Evolutionary conservation across 2,329 filamentous ascomycete genomes (phyloP), one percentile per base, ranked within the genome.

Genomic region (Fusarium keratoplasticum): DNA sequence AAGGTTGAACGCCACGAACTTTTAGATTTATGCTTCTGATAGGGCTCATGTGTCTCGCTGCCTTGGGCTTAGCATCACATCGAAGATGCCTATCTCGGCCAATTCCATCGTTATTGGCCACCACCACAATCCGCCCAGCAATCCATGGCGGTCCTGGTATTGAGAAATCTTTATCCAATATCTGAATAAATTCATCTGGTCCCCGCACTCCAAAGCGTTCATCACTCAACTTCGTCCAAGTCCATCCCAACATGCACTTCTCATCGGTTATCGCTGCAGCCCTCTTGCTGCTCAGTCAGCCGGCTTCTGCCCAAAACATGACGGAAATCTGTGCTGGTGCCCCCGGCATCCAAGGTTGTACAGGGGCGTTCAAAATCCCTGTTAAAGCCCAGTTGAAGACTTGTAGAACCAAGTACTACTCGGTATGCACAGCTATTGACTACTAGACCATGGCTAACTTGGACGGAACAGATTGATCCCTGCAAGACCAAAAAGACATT

Each of bases 401-500:
- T 33, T 65, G 62, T 18, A 18, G 22, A 22, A 50, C 36, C n/a
- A 60, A 10, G 40, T 29, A 29, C 11, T 38, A 22, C 9, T 10
- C 31, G 54, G 62, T 65, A 52, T n/a, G 62, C 2, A 31, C 20
- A 31, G n/a, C 10, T 22, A 3, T 38, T 22, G 13, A 31, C 18
- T n/a, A 36, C 22, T 5, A 40, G 20, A 65, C 33, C 20, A 50
- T 29, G 16, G 25, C 54, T 65, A n/a, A 65, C 31, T 18, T 1
- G 8, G 4, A 14, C 16, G 31, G 5, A 52, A 59, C 13, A 65
- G 54, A 11, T 60, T 22, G 54, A 65, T 52, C 31, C 62, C 9
- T 65, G 62, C 40, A 65, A 65, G 40, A 65, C 62, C 14, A 60
- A 10, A 29, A 36, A 35, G 20, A 52, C 31, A 10, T 60, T 60